Evolutionary conservation across 2,329 filamentous ascomycete species (phyloP), one percentile per base, ranked within the genome.

Genomic region (Metarhizium humberi): DNA sequence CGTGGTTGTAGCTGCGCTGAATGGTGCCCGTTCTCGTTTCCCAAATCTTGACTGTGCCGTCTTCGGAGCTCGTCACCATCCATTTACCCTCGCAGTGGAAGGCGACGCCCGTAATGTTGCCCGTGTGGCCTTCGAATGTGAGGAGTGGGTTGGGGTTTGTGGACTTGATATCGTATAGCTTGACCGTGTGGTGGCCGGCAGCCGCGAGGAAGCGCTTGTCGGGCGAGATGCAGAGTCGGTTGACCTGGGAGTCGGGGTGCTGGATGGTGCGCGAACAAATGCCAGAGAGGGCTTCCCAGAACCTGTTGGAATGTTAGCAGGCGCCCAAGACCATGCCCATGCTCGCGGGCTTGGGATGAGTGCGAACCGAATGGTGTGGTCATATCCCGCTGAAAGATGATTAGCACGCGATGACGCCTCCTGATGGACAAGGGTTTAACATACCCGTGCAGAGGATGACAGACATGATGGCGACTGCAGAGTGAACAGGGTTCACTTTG

Each of bases 61-160:
- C 94, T 72, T 99, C 94, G 50, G 90, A 95, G 71, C 88, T 95
- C 10, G 94, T 99, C 18, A 97, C 94, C 89, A 99, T 96, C 94
- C 94, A 99, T 75, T 99, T 99, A 11, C 92, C 92, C 72, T 99
- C 94, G 70, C 92, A 97, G 71, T 99, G 94, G 69, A 99, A 99
- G 11, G 92, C 92, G 50, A 99, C 89, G 47, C 94, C 94, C 0
- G 94, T 99, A 68, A 99, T 87, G 66, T 99, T 99, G 62, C 86
- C 90, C 13, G 90, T 94, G 73, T 99, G 94, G 46, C 94, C 94
- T 69, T 97, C 92, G 66, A 99, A 97, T 20, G 88, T 92, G 66
- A 97, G 83, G 29, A 97, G 80, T 1, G 94, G 88, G 61, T 92
- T 94, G 2, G 94, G 92, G 65, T 97, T 97, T n/a, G 90, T 92